phyloP scores from a whole-genome alignment of 805 yeast genomes.

The Ogataea populi-albae region DNA sequence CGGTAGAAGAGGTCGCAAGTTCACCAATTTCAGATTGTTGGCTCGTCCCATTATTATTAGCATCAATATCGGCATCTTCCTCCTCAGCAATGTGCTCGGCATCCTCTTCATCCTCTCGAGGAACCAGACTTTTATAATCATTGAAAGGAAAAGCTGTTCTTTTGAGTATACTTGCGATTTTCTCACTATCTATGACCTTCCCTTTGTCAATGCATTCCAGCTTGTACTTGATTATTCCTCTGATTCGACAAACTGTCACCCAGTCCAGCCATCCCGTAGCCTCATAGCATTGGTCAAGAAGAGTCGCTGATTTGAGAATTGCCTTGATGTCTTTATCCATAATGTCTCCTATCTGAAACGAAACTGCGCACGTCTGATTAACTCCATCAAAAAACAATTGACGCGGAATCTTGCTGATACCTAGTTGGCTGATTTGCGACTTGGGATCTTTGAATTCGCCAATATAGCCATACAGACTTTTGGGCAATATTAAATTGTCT shows the following conservation, averaged over 20 bases:
- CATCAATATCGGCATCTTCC: slow-evolving; percentile 28
- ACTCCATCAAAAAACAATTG: slow-evolving; percentile 69
- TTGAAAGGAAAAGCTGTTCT: slow-evolving; percentile 30
- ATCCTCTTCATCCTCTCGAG: slow-evolving; percentile 31
- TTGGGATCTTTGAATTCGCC: slow-evolving; percentile 22
- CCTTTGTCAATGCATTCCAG: slow-evolving; percentile 57
- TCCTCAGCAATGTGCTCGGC: slow-evolving; percentile 35
- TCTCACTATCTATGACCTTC: slow-evolving; percentile 41
- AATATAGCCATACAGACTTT: slow-evolving; percentile 18
- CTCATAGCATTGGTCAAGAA: slow-evolving; percentile 47
- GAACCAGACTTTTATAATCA: slow-evolving; percentile 26
- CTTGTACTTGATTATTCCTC: slow-evolving; percentile 72
- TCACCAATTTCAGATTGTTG: neutral
- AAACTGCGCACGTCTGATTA: slow-evolving; percentile 62
- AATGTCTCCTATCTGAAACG: slow-evolving; percentile 79
- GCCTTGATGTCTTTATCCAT: slow-evolving; percentile 57
- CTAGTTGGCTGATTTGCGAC: slow-evolving; percentile 20
- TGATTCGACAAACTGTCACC: slow-evolving; percentile 57
- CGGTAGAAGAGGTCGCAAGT: slow-evolving; percentile 2
- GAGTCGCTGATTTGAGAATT: slow-evolving; percentile 38
- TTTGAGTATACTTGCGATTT: slow-evolving; percentile 42
- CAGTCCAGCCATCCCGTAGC: slow-evolving; percentile 80
- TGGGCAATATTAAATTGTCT: slow-evolving; percentile 25
- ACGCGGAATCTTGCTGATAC: slow-evolving; percentile 35
- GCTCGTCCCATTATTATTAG: too few relatives aligned